Conservation (phyloP, 129 eudicot genomes). For the Deinandra increscens region DNA sequence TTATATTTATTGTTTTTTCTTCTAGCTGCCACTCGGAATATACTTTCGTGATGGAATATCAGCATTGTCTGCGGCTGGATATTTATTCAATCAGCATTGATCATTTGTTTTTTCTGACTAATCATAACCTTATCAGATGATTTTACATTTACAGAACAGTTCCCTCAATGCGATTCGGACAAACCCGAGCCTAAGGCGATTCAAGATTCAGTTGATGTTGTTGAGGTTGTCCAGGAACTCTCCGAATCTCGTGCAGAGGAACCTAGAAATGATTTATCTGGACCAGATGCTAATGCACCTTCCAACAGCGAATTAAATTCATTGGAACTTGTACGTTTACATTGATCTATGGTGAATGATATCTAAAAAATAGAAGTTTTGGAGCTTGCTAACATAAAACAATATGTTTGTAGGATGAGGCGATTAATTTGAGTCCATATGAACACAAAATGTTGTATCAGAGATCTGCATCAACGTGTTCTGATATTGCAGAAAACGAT, state of each 20-base stretch:
- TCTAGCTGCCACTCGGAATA: constrained; percentile 23
- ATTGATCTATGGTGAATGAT: constrained; percentile 1
- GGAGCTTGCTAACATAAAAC: constrained; percentile 9
- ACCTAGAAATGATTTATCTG: constrained; percentile 20
- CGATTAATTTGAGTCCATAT: constrained; percentile 33
- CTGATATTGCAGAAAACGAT: constrained; percentile 33
- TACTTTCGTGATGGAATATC: constrained; percentile 21
- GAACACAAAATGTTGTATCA: constrained; percentile 43
- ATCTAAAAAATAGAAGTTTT: constrained; percentile 2
- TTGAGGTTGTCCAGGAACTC: constrained; percentile 15
- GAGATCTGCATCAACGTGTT: constrained; percentile 42
- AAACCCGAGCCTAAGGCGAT: constrained; percentile 18
- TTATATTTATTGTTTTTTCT: neutral
- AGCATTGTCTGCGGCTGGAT: constrained; percentile 10
- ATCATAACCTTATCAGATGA: constrained; percentile 18
- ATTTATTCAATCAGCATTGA: constrained; percentile 20
- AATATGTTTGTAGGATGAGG: constrained; percentile 48
- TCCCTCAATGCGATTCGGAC: constrained; percentile 17
- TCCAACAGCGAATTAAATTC: constrained; percentile 30
- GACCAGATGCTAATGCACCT: constrained; percentile 32
- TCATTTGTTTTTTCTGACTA: constrained; percentile 17
- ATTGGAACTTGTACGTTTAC: constrained; percentile 35
- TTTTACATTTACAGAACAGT: constrained; percentile 24
- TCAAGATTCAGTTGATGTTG: constrained; percentile 25
- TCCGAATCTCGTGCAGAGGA: constrained; percentile 13